Conservation (phyloP, 1,284 basidiomycete genomes). For the Naganishia sp. region DNA sequence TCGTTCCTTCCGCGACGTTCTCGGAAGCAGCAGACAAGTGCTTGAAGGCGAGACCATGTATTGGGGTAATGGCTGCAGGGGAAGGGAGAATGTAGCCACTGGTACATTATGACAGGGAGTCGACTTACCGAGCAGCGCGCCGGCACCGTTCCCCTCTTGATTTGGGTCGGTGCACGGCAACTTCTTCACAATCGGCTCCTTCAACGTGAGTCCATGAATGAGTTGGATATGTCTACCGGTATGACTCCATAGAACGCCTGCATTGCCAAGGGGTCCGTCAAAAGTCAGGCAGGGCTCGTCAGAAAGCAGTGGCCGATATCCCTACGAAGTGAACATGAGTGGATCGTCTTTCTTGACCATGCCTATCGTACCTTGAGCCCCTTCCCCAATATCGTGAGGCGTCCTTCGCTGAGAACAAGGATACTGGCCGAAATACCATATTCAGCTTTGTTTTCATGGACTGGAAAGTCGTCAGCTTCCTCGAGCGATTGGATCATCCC, state of each 20-base stretch:
- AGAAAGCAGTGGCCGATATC: background rate
- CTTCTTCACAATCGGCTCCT: background rate
- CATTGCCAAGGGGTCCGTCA: constrained; percentile 1
- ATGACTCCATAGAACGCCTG: constrained; percentile 1
- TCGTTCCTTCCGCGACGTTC: background rate
- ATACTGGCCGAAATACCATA: constrained; percentile 93
- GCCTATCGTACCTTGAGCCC: constrained; percentile 30
- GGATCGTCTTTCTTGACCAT: background rate
- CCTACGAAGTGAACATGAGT: background rate
- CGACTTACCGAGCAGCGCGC: constrained; percentile 11
- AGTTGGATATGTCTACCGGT: background rate
- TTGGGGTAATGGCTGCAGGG: constrained; percentile 90
- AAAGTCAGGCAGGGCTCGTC: constrained; percentile 2
- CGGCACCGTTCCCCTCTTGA: background rate
- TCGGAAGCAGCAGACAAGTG: background rate
- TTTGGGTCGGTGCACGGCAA: background rate
- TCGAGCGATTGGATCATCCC: background rate
- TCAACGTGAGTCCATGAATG: background rate
- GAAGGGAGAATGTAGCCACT: constrained; percentile 82
- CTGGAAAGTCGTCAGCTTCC: constrained; percentile 54
- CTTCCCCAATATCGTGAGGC: constrained; percentile 74
- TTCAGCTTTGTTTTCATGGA: constrained; percentile 88
- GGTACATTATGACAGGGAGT: background rate
- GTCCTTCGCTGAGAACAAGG: constrained; percentile 92
- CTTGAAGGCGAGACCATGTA: constrained; percentile 61